phyloP scores from a whole-genome alignment of 257 asterid genomes.

The Thymus mandschuricus region DNA sequence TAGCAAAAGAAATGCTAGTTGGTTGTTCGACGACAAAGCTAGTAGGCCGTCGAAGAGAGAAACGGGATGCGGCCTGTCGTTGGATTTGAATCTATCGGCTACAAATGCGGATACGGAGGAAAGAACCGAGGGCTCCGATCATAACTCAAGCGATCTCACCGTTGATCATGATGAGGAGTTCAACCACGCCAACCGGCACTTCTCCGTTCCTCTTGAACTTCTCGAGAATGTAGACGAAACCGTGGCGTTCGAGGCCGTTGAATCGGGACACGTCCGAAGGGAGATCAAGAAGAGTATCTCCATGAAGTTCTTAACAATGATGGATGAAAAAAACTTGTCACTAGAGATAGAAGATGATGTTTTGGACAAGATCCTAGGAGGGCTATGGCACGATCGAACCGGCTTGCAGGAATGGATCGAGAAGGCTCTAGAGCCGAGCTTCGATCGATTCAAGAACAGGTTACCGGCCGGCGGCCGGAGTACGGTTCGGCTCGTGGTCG shows the following conservation, averaged over 20 bases:
- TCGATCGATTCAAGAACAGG: slow-evolving; percentile 48
- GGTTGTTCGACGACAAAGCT: slow-evolving; percentile 46
- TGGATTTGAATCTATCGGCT: slow-evolving; percentile 69
- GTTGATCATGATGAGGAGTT: slow-evolving; percentile 72
- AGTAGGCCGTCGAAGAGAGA: slow-evolving; percentile 52
- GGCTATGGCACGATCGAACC: slow-evolving; percentile 65
- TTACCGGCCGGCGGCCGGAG: slow-evolving; percentile 35
- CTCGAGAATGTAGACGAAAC: slow-evolving; percentile 51
- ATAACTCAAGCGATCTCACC: slow-evolving; percentile 80
- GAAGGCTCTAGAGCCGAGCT: slow-evolving; percentile 61
- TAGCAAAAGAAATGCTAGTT: slow-evolving; percentile 52
- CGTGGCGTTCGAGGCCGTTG: slow-evolving; percentile 58
- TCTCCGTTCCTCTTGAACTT: slow-evolving; percentile 62
- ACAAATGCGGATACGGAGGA: slow-evolving; percentile 46
- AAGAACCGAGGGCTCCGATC: slow-evolving; percentile 60
- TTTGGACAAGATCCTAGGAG: slow-evolving; percentile 71
- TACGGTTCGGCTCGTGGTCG: slow-evolving; percentile 60
- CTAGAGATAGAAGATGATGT: slow-evolving; percentile 68
- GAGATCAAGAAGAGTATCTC: slow-evolving; percentile 69
- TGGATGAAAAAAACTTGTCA: slow-evolving; percentile 51
- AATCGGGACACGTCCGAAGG: slow-evolving; percentile 41
- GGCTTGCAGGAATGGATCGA: slow-evolving; percentile 73
- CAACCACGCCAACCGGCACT: slow-evolving; percentile 42
- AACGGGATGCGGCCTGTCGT: slow-evolving; percentile 45
- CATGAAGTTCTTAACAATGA: slow-evolving; percentile 48